Percentiles rank a stretch among this genome's conserved stretches.
phyloP scores from a whole-genome alignment of 2,329 filamentous ascomycete species.

The Venturia aucupariae region DNA sequence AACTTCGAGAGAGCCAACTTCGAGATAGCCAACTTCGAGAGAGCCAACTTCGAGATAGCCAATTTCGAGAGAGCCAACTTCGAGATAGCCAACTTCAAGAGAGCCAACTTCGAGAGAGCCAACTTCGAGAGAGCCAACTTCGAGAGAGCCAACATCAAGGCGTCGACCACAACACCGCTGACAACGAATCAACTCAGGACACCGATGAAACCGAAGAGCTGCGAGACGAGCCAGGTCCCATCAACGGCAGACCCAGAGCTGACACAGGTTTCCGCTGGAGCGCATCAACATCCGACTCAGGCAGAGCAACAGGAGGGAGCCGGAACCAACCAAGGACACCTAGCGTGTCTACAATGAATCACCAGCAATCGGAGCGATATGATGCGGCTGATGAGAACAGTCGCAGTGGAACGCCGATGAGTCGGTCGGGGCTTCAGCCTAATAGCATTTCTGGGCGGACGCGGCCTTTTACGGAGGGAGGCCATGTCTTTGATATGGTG shows the following conservation, averaged over 20 bases:
- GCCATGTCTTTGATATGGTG: background rate
- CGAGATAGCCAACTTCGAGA: background rate
- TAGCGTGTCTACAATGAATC: background rate
- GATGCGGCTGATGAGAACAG: background rate
- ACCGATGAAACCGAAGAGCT: background rate
- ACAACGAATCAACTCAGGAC: too few species aligned
- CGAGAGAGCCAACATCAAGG: background rate
- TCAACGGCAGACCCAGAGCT: background rate
- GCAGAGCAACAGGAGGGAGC: background rate
- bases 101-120: background rate
- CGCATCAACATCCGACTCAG: background rate
- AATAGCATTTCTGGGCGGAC: background rate
- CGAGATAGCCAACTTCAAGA: background rate
- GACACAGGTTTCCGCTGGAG: background rate
- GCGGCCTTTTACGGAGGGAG: background rate
- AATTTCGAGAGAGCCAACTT: too few species aligned
- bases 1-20: background rate
- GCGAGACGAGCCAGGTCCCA: background rate
- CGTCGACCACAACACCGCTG: background rate
- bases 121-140: background rate
- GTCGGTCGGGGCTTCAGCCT: background rate
- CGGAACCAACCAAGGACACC: background rate
- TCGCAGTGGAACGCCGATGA: background rate
- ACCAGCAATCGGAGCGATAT: background rate
- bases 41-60: background rate